Percentiles rank a stretch among this genome's conserved stretches.
phyloP scores from a whole-genome alignment of 208 protist species.

The Trypanosoma vivax region DNA sequence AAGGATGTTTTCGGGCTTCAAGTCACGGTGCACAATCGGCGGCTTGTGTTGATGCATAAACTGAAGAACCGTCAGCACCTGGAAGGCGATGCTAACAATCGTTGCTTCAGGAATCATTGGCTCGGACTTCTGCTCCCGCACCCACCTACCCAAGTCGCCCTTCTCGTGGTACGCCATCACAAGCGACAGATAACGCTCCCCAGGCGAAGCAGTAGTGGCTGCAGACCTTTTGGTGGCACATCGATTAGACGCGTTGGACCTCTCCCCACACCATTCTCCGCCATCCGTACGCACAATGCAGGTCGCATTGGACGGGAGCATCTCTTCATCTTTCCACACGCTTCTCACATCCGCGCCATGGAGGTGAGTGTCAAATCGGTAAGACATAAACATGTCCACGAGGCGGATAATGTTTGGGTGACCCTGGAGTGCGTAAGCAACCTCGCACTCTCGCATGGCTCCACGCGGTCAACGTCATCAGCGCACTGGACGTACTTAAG shows the following conservation, averaged over 20 bases:
- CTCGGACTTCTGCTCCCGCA: conserved; percentile 31
- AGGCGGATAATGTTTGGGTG: conserved; percentile 71
- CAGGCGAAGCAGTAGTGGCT: conserved; percentile 8
- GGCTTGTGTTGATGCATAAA: conserved; percentile 58
- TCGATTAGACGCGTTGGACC: too few species aligned
- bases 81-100: conserved; percentile 52
- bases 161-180: conserved; percentile 57
- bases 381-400: conserved; percentile 79
- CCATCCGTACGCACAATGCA: conserved; percentile 13
- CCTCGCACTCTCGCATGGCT: conserved; percentile 73
- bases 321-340: neutral
- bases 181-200: conserved; percentile 51
- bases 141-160: conserved; percentile 46
- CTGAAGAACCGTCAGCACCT: conserved; percentile 52
- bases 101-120: conserved; percentile 34
- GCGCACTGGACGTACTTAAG: conserved; percentile 71
- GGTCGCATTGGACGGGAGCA: neutral
- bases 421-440: conserved; percentile 51
- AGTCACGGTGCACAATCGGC: conserved; percentile 75
- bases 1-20: conserved; percentile 87
- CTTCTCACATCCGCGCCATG: neutral
- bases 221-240: neutral
- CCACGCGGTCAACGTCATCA: conserved; percentile 45
- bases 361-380: conserved; percentile 33
- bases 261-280: neutral